Evolutionary conservation across 768 basidiomycete species (phyloP).

Genomic region (Floccularia luteovirens): DNA sequence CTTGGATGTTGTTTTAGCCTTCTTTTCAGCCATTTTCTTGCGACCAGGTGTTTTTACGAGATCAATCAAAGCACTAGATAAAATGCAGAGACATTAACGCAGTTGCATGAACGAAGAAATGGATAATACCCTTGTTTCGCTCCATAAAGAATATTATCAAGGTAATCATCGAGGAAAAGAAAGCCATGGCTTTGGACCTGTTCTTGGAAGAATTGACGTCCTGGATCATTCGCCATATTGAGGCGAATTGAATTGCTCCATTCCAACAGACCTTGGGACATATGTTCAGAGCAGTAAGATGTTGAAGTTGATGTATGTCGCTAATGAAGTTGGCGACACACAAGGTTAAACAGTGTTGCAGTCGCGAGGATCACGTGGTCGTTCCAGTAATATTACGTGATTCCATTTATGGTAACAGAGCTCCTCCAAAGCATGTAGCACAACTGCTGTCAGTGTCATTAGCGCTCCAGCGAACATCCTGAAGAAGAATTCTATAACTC

Average conservation of each 20-base stretch:
- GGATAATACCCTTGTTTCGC: slow-evolving; percentile 55
- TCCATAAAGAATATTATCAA: slow-evolving; percentile 64
- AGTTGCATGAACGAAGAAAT: not conserved
- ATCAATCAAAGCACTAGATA: slow-evolving; percentile 59
- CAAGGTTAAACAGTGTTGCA: not conserved
- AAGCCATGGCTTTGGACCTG: slow-evolving; percentile 74
- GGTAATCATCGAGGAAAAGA: slow-evolving; percentile 71
- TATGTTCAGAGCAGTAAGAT: slow-evolving; percentile 9
- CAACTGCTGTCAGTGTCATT: too few relatives aligned
- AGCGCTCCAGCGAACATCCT: too few relatives aligned
- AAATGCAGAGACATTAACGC: slow-evolving; percentile 2
- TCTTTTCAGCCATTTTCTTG: slow-evolving; percentile 48
- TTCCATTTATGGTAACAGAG: too few relatives aligned
- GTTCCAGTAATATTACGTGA: not conserved
- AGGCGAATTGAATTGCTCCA: slow-evolving; percentile 66
- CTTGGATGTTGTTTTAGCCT: slow-evolving; percentile 41
- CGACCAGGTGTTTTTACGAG: slow-evolving; percentile 81
- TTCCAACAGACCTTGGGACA: slow-evolving; percentile 46
- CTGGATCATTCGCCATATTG: slow-evolving; percentile 67
- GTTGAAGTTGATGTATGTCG: not conserved
- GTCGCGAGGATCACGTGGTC: slow-evolving; percentile 10
- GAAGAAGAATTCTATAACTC: too few relatives aligned
- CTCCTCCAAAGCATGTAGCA: too few relatives aligned
- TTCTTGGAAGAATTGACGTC: slow-evolving; percentile 61
- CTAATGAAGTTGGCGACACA: not conserved